Conservation (phyloP, 2,329 filamentous ascomycete species). For the Cercospora nicotianae region DNA sequence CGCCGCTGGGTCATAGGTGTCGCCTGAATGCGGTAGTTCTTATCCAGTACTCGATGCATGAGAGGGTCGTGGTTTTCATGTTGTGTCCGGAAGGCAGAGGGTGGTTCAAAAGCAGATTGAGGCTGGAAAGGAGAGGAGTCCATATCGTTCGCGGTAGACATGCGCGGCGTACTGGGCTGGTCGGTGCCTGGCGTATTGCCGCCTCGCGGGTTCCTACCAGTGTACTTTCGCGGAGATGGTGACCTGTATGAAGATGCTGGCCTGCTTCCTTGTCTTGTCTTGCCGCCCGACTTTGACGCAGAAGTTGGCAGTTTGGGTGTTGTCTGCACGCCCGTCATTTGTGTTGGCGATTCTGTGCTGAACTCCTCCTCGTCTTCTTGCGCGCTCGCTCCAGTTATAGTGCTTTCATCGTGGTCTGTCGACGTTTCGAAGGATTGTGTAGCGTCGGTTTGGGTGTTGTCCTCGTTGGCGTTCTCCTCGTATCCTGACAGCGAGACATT, state of each 20-base stretch:
- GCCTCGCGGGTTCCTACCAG: conserved; percentile 40
- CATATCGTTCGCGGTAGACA: conserved; percentile 19
- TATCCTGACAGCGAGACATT: conserved; percentile 96
- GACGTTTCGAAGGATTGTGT: conserved; percentile 36
- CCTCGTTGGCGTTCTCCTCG: conserved; percentile 70
- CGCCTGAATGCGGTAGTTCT: conserved; percentile 89
- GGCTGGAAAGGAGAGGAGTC: conserved; percentile 55
- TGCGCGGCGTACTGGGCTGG: conserved; percentile 36
- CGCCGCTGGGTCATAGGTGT: conserved; percentile 66
- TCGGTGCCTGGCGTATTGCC: conserved; percentile 25
- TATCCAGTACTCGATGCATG: conserved; percentile 89
- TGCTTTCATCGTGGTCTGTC: conserved; percentile 30
- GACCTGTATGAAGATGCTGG: conserved; percentile 31
- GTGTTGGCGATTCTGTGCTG: conserved; percentile 61
- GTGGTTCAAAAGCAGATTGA: conserved; percentile 41
- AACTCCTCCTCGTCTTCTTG: conserved; percentile 55
- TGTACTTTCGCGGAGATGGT: conserved; percentile 44
- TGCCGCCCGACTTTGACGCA: conserved; percentile 31
- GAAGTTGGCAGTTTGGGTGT: conserved; percentile 56
- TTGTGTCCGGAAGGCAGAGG: conserved; percentile 36
- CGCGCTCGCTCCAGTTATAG: conserved; percentile 38
- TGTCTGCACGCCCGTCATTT: conserved; percentile 53
- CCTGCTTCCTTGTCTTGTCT: conserved; percentile 31
- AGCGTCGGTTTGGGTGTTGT: conserved; percentile 47
- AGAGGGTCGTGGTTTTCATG: conserved; percentile 66